These are phyloP conservation scores for Wickerhamomyces hampshirensis DNA, from an alignment of 805 yeast species.

Conservation along the genomic window DNA sequence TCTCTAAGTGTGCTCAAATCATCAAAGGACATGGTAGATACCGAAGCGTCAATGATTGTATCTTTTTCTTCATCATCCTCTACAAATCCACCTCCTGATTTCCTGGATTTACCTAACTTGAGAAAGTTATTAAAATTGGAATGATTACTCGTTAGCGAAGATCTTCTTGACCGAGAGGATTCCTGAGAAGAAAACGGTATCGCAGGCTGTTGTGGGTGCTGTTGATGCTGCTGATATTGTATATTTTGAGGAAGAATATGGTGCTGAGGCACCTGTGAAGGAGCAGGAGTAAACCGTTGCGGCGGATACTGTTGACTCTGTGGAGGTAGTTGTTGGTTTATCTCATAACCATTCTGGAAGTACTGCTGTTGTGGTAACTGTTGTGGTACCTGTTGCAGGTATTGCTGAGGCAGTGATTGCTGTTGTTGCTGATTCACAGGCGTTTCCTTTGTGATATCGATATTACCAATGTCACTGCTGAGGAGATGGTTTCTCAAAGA, in stretches of 20 bases:
- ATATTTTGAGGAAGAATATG: not conserved
- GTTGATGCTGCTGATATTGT: conserved; percentile 2
- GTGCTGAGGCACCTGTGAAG: not conserved
- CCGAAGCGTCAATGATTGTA: conserved; percentile 27
- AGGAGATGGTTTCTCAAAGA: conserved; percentile 32
- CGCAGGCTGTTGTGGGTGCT: conserved; percentile 2
- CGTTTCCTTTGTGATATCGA: conserved; percentile 40
- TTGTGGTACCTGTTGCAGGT: no score
- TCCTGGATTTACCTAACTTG: conserved; percentile 12
- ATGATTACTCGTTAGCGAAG: conserved; percentile 15
- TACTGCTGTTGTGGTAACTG: conserved; percentile 10
- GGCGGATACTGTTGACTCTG: conserved; percentile 11
- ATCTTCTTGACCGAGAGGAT: conserved; percentile 18
- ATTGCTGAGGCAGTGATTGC: conserved; percentile 8
- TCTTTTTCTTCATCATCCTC: conserved; percentile 37
- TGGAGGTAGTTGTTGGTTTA: conserved; percentile 9
- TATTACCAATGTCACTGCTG: conserved; percentile 35
- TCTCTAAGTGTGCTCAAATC: conserved; percentile 62
- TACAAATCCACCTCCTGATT: conserved; percentile 18
- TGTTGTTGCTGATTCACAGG: conserved; percentile 23
- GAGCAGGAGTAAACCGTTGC: conserved; percentile 4
- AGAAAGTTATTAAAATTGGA: conserved; percentile 10
- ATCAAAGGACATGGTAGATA: conserved; percentile 48
- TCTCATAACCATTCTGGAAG: not conserved
- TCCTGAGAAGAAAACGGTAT: conserved; percentile 10